Evolutionary conservation across 31 red algal species (phyloP), one percentile per base, ranked within the genome.

Genomic region (Odonthalia washingtoniensis): DNA sequence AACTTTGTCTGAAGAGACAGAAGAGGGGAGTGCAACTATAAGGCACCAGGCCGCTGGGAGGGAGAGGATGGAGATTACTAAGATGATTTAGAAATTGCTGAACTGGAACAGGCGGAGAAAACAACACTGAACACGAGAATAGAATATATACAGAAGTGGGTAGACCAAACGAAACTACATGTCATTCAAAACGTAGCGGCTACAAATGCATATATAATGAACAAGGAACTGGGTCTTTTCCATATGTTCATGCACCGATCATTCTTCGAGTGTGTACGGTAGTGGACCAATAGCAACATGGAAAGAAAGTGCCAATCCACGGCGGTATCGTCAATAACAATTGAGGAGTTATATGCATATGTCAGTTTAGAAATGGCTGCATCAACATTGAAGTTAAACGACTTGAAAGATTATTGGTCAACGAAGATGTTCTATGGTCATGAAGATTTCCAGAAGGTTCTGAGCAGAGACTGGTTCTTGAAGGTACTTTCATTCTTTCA

Each of bases 381-480:
- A n/a, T 16, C 39, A 34, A 4, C 31, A 46, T 45, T 46, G 40
- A 3, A 41, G 31, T 46, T 77, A 3, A 77, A 77, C 26, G 4
- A 46, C 2, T 31, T 77, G 9, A 1, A 5, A 26, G 74, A 77
- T 45, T 77, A 77, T 77, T 77, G 74, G 74, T 45, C 16, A 5
- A 77, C 74, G n/a, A 46, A 40, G 1, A 46, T 46, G 5, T 30
- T 77, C 3, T 5, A n/a, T 5, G 38, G 74, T 46, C 3, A 28
- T 12, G 39, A 3, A 46, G 40, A 46, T 46, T 77, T 77, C 74
- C 34, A 41, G n/a, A 46, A 41, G 5, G 36, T 3, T 57, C 9
- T 57, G 21, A 21, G 36, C 6, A 2, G 74, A 46, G 74, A 77
- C 36, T 5, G 24, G 1, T 77, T 77, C 46, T 1, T 45, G 39